These are phyloP conservation scores for Puccinellia tenuiflora DNA, from an alignment of 176 grass and related monocot species.

Conservation along the genomic window DNA sequence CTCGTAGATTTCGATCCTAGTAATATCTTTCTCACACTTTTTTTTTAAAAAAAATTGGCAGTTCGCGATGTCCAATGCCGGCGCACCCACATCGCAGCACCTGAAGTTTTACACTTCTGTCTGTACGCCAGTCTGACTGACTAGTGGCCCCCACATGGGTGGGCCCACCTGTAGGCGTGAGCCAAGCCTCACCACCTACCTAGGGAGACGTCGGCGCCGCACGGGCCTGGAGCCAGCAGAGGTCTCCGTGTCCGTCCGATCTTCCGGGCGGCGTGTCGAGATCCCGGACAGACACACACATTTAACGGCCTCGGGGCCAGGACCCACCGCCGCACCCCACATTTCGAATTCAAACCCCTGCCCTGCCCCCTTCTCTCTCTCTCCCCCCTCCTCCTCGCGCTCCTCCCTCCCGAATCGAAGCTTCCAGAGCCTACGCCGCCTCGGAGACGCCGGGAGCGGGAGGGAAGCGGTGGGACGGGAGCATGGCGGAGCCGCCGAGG, in stretches of 20 bases:
- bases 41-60: neutral
- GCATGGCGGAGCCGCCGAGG: constrained; percentile 37
- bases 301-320: constrained; percentile 10
- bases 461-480: neutral
- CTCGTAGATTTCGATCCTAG: neutral
- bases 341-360: constrained; percentile 40
- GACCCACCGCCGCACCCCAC: neutral
- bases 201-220: neutral
- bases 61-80: neutral
- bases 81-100: neutral
- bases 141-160: neutral
- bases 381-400: neutral
- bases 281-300: neutral
- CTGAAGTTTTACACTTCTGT: too few relatives aligned
- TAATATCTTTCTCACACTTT: too few relatives aligned
- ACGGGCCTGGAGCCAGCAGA: neutral
- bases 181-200: neutral
- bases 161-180: neutral
- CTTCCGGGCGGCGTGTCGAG: neutral
- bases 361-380: neutral
- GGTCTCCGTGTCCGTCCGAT: constrained; percentile 25
- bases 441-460: neutral
- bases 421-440: constrained; percentile 1
- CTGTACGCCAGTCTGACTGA: neutral
- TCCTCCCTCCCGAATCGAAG: neutral